phyloP scores from a whole-genome alignment of 257 asterid genomes.

The Nemophila menziesii region DNA sequence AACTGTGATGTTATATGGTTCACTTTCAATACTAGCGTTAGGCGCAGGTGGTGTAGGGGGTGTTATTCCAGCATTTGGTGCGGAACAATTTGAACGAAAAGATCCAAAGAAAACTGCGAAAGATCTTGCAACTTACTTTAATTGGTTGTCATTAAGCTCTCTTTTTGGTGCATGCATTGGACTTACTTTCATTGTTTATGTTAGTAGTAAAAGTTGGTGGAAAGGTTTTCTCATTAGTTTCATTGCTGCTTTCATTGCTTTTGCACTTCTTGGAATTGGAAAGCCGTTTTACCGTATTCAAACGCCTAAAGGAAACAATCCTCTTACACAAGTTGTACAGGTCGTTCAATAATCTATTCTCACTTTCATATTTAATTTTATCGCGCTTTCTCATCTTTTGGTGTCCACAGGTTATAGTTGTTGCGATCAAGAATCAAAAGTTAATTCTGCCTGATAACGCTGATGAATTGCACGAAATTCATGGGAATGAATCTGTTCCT shows the following conservation, averaged over 20 bases:
- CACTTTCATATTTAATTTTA: not conserved
- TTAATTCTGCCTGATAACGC: slow-evolving; percentile 29
- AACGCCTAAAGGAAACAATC: slow-evolving; percentile 43
- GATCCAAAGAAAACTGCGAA: slow-evolving; percentile 55
- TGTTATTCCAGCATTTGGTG: slow-evolving; percentile 77
- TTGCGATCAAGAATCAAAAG: slow-evolving; percentile 47
- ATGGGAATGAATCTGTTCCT: slow-evolving; percentile 36
- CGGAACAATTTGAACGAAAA: slow-evolving; percentile 61
- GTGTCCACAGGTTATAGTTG: slow-evolving; percentile 35
- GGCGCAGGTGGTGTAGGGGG: slow-evolving; percentile 72
- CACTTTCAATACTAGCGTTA: slow-evolving; percentile 46
- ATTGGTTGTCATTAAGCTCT: slow-evolving; percentile 53
- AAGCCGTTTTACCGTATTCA: slow-evolving; percentile 52
- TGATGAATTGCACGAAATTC: slow-evolving; percentile 49
- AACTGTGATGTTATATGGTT: slow-evolving; percentile 47
- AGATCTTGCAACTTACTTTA: slow-evolving; percentile 68
- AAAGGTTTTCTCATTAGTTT: slow-evolving; percentile 54
- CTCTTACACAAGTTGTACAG: slow-evolving; percentile 47
- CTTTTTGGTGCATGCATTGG: slow-evolving; percentile 49
- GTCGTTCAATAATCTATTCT: slow-evolving; percentile 9
- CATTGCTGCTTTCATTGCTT: slow-evolving; percentile 26
- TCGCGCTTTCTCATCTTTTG: not conserved
- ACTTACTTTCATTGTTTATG: slow-evolving; percentile 60
- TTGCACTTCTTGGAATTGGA: slow-evolving; percentile 30
- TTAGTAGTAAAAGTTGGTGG: slow-evolving; percentile 71